phyloP scores from a whole-genome alignment of 768 basidiomycete species.

The Leucocoprinus sp. region DNA sequence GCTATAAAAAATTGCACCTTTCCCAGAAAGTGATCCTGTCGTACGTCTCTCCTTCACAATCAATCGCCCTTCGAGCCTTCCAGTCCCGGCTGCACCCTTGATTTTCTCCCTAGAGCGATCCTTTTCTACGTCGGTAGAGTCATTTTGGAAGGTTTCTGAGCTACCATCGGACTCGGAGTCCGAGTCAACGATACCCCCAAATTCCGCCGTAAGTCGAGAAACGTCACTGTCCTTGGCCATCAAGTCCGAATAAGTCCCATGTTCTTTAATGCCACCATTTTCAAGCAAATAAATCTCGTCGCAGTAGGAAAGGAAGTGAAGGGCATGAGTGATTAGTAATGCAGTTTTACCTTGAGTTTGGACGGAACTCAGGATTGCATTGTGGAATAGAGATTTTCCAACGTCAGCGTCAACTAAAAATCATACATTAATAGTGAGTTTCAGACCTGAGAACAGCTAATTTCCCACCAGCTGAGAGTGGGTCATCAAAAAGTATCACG shows the following conservation, averaged over 20 bases:
- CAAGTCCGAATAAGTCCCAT: constrained; percentile 53
- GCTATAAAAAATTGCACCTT: constrained; percentile 26
- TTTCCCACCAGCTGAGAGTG: constrained; percentile 48
- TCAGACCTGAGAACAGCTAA: background rate
- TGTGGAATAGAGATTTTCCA: constrained; percentile 57
- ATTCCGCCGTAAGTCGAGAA: constrained; percentile 49
- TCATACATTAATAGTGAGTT: background rate
- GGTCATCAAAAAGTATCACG: constrained; percentile 55
- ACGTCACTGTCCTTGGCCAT: constrained; percentile 43
- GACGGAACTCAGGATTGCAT: constrained; percentile 45
- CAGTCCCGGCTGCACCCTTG: constrained; percentile 34
- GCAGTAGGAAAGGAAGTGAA: constrained; percentile 76
- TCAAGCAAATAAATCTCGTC: constrained; percentile 73
- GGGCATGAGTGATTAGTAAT: constrained; percentile 79
- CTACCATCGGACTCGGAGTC: constrained; percentile 18
- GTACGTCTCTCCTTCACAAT: constrained; percentile 58
- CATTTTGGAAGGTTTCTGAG: constrained; percentile 2
- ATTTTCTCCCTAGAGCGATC: constrained; percentile 6
- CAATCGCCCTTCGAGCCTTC: constrained; percentile 57
- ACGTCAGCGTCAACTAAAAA: constrained; percentile 64
- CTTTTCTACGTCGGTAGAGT: constrained; percentile 9
- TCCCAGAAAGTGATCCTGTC: constrained; percentile 52
- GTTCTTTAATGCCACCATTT: constrained; percentile 65
- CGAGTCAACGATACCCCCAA: constrained; percentile 39
- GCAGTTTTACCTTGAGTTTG: constrained; percentile 51